Evolutionary conservation across 352 stramenopile genomes (phyloP), one percentile per base, ranked within the genome.

Genomic region (Aphanomyces euteiches): DNA sequence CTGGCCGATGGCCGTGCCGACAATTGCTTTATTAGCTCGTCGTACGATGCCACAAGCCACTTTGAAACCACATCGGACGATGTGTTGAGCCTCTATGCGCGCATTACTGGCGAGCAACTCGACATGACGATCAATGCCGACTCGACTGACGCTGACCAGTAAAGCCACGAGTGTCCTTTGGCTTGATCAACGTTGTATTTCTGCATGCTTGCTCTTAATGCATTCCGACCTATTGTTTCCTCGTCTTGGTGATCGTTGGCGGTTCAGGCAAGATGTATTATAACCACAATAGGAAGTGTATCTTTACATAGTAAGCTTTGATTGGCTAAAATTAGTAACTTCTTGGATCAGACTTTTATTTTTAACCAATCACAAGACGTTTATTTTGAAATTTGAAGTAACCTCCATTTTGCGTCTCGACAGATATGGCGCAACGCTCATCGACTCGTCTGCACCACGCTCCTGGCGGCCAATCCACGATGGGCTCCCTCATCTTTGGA

Each of bases 111-210:
- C 63, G 89, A 98, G 78, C 84, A 97, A 47, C 82, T 99, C 53
- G 96, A 99, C 82, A 98, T 99, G 90, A 98, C 89, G 79, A 98
- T 98, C 79, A 98, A 98, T 81, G 93, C 93, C 58, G 93, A 98
- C 79, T 90, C 87, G 75, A 97, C 96, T 37, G 93, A 98, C 65
- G 90, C 92, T 66, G 93, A 98, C 75, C 95, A 97, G 78, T 96
- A 89, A 88, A 36, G 37, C n/a, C 5, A 8, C 3, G n/a, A 28
- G 40, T 67, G 15, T 67, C 8, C 57, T 10, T 36, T 41, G 50
- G 15, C 56, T 68, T 47, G 39, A 3, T 73, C 50, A 47, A 60
- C 59, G 38, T 43, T 71, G 19, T 48, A 77, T 47, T 12, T n/a
- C 10, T 50, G 17, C 17, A n/a, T 50, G 43, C 43, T 50, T 50